A percentile compares a stretch with the other conserved stretches of the same genome.
Conservation (phyloP, 1,139 yeast species). For the Debaryomyces coudertii region DNA sequence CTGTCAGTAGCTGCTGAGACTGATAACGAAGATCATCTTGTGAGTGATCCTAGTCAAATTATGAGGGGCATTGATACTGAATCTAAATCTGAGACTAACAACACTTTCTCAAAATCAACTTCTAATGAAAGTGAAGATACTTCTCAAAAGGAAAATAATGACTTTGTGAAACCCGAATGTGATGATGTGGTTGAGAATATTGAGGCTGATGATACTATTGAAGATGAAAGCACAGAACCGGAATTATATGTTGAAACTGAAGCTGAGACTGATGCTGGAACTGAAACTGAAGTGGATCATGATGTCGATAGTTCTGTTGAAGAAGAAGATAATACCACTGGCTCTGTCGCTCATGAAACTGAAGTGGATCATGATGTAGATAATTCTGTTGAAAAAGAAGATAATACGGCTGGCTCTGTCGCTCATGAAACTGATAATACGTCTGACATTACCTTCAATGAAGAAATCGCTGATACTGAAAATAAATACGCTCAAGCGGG, state of each 20-base stretch:
- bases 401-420: slow-evolving; percentile 7
- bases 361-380: slow-evolving; percentile 11
- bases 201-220: slow-evolving; percentile 8
- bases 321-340: slow-evolving; percentile 11
- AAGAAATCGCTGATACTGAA: slow-evolving; percentile 5
- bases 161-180: neutral
- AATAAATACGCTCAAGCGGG: slow-evolving; percentile 3
- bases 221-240: slow-evolving; percentile 8
- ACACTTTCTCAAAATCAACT: neutral
- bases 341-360: slow-evolving; percentile 7
- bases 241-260: slow-evolving; percentile 2
- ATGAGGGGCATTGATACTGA: neutral
- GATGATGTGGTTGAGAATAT: neutral
- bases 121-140: neutral
- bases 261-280: neutral
- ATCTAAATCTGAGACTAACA: neutral
- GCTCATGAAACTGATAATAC: slow-evolving; percentile 8
- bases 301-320: slow-evolving; percentile 9
- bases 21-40: neutral
- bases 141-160: neutral
- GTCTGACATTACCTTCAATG: neutral
- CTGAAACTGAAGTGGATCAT: slow-evolving; percentile 3
- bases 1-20: neutral
- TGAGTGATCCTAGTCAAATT: neutral
- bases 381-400: slow-evolving; percentile 13